phyloP scores from a whole-genome alignment of 371 early-diverging fungal genomes.

The Smittium mucronatum region DNA sequence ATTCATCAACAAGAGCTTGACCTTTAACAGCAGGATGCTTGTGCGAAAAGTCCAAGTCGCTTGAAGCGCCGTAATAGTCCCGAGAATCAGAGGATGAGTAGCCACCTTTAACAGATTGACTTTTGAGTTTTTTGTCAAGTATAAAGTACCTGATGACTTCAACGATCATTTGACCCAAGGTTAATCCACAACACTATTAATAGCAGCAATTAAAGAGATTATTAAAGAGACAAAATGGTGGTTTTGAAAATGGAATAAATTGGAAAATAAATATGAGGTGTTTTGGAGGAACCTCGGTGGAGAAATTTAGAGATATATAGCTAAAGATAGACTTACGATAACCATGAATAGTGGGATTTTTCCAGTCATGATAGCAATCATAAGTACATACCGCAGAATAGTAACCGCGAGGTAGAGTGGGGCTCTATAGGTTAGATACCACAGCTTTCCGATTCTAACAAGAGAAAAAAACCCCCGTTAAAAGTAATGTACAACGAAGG shows the following conservation, averaged over 20 bases:
- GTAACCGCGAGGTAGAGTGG: constrained; percentile 28
- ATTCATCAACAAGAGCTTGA: not conserved
- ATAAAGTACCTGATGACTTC: constrained; percentile 21
- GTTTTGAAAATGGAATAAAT: not conserved
- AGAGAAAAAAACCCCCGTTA: not conserved
- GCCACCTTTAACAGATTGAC: not conserved
- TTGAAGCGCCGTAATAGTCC: not conserved
- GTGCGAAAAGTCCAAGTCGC: not conserved
- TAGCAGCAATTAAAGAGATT: not conserved
- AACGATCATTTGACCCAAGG: constrained; percentile 27
- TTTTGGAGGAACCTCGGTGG: not conserved
- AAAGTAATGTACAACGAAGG: not conserved
- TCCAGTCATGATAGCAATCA: constrained; percentile 28
- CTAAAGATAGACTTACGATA: constrained; percentile 2
- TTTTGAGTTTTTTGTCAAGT: not conserved
- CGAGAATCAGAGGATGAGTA: not conserved
- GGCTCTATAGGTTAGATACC: constrained; percentile 28
- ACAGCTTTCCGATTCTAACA: constrained; percentile 29
- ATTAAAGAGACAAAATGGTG: not conserved
- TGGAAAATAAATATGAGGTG: not conserved
- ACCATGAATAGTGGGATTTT: constrained; percentile 22
- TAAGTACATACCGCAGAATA: constrained; percentile 28
- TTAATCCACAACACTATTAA: constrained; percentile 19
- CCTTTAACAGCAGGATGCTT: not conserved
- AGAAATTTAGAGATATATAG: not conserved